Conservation (phyloP, 768 basidiomycete genomes). For the Rossbeevera mucosa region DNA sequence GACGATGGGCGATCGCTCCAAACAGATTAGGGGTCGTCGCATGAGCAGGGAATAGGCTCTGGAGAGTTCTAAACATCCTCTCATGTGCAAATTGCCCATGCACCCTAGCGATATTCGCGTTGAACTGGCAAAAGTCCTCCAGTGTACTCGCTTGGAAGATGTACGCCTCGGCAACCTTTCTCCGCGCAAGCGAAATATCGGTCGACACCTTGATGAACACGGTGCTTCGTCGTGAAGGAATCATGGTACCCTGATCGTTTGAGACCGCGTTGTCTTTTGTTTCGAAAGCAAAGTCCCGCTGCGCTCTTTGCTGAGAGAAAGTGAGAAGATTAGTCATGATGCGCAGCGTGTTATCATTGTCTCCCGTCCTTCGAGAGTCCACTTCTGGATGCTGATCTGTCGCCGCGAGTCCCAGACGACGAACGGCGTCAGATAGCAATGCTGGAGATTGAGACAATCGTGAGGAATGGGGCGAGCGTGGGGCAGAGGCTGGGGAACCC, state of each 20-base stretch:
- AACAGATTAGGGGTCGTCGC: conserved; percentile 22
- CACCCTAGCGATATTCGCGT: conserved; percentile 54
- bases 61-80: conserved; percentile 56
- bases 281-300: conserved; percentile 39
- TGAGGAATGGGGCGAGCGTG: conserved; percentile 23
- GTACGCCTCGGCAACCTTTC: conserved; percentile 60
- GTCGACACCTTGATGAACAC: conserved; percentile 54
- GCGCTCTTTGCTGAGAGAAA: conserved; percentile 43
- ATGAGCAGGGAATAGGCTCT: conserved; percentile 41
- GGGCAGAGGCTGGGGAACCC: conserved; percentile 36
- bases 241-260: conserved; percentile 17
- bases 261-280: conserved; percentile 31
- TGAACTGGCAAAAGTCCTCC: conserved; percentile 50
- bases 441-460: conserved; percentile 57
- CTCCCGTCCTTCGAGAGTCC: conserved; percentile 43
- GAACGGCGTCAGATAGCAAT: conserved; percentile 68
- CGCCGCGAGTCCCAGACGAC: conserved; percentile 58
- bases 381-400: conserved; percentile 45
- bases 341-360: conserved; percentile 57
- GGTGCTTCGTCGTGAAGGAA: conserved; percentile 48
- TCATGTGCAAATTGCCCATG: conserved; percentile 68
- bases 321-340: conserved; percentile 76
- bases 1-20: conserved; percentile 28
- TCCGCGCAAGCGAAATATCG: conserved; percentile 44
- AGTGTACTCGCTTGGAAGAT: conserved; percentile 43